These are phyloP conservation scores for Candida broadrunensis DNA, from an alignment of 805 yeast genomes.

Conservation along the genomic window DNA sequence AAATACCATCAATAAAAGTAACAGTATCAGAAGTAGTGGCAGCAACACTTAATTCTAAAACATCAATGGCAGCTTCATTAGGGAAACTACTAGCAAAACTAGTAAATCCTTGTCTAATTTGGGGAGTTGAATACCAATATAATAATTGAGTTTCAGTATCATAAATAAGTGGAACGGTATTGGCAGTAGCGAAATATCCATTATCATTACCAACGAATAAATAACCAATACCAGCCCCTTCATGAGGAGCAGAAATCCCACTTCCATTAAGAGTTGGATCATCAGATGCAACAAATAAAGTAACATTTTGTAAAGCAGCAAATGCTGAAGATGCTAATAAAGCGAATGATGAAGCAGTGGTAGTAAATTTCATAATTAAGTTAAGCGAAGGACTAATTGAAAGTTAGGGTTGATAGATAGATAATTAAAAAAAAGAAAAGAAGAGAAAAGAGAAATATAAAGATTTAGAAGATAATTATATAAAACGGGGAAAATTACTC, in stretches of 20 bases:
- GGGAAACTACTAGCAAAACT: slow-evolving; percentile 1
- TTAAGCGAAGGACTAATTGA: not conserved
- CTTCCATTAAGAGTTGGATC: slow-evolving; percentile 22
- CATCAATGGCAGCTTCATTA: slow-evolving; percentile 4
- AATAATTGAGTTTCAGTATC: not conserved
- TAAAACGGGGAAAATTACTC: too few relatives aligned
- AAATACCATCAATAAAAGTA: slow-evolving; percentile 13
- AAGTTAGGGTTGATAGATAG: too few relatives aligned
- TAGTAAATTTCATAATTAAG: not conserved
- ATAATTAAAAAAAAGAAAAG: too few relatives aligned
- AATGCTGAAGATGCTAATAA: slow-evolving; percentile 6
- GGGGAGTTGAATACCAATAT: not conserved
- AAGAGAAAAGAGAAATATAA: too few relatives aligned
- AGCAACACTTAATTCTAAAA: slow-evolving; percentile 7
- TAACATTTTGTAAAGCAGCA: slow-evolving; percentile 9
- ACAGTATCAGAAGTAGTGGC: slow-evolving; percentile 1
- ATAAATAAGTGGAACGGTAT: not conserved
- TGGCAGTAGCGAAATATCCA: not conserved
- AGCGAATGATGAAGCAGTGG: slow-evolving; percentile 2
- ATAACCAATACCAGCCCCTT: slow-evolving; percentile 46
- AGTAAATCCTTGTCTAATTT: not conserved
- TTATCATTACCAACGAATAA: slow-evolving; percentile 26
- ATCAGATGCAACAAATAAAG: slow-evolving; percentile 21
- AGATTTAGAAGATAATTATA: too few relatives aligned
- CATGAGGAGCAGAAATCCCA: slow-evolving; percentile 30